Conservation (phyloP, 148 eudicot species). For the Rheum nobile region DNA sequence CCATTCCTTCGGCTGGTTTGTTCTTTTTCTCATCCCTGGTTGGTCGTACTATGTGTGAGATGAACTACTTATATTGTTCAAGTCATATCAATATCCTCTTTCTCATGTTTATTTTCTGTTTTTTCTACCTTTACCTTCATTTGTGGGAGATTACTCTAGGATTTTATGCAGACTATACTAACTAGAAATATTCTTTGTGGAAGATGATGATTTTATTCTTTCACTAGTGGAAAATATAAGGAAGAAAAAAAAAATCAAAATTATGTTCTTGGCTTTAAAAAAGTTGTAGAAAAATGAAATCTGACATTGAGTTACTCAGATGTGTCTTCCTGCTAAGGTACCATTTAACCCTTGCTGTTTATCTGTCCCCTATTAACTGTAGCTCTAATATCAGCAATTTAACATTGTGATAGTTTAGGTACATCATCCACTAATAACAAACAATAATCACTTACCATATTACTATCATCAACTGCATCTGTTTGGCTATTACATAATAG, state of each 20-base stretch:
- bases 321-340: neutral
- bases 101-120: neutral
- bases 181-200: neutral
- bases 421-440: neutral
- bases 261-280: neutral
- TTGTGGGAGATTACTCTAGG: neutral
- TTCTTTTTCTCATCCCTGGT: conserved; percentile 19
- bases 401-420: neutral
- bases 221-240: neutral
- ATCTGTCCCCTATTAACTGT: neutral
- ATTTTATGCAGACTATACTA: neutral
- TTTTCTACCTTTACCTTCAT: neutral
- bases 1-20: conserved; percentile 96
- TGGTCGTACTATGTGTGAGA: neutral
- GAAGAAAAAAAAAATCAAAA: neutral
- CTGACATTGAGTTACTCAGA: neutral
- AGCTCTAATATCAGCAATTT: neutral
- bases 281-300: neutral
- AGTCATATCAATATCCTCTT: neutral
- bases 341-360: neutral
- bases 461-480: neutral
- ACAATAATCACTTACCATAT: neutral
- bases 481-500: neutral
- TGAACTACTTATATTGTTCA: neutral
- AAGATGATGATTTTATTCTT: neutral